Conservation (phyloP, 345 rosid species). For the Noccaea bulbosa region DNA sequence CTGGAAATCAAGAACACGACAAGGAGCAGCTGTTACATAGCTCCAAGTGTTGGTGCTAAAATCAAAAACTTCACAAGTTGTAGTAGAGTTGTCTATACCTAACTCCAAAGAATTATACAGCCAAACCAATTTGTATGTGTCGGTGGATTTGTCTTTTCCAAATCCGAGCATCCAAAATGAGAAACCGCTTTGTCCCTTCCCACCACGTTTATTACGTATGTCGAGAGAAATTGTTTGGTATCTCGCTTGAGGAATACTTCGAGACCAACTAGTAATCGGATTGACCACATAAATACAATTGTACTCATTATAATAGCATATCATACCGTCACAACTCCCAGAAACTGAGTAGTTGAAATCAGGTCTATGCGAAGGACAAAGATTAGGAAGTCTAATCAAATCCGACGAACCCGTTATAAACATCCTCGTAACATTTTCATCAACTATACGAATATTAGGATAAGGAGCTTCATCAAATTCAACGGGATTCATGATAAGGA, state of each 20-base stretch:
- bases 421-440: neutral
- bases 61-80: neutral
- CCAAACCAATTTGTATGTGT: slow-evolving; percentile 12
- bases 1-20: neutral
- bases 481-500: neutral
- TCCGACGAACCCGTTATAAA: neutral
- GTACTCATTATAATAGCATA: neutral
- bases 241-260: slow-evolving; percentile 15
- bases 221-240: neutral
- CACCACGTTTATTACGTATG: neutral
- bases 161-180: neutral
- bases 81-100: neutral
- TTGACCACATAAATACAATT: neutral
- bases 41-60: slow-evolving; percentile 13
- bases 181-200: neutral
- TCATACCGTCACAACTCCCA: slow-evolving; percentile 20
- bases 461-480: neutral
- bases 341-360: neutral
- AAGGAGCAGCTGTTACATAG: slow-evolving; percentile 2
- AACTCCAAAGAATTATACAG: neutral
- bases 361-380: neutral
- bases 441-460: too few species aligned
- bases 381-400: slow-evolving; percentile 3
- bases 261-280: neutral
- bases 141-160: slow-evolving; percentile 1